Percentiles rank a stretch among this genome's conserved stretches.
phyloP scores from a whole-genome alignment of 306 rosid genomes.

The Rosa persica region DNA sequence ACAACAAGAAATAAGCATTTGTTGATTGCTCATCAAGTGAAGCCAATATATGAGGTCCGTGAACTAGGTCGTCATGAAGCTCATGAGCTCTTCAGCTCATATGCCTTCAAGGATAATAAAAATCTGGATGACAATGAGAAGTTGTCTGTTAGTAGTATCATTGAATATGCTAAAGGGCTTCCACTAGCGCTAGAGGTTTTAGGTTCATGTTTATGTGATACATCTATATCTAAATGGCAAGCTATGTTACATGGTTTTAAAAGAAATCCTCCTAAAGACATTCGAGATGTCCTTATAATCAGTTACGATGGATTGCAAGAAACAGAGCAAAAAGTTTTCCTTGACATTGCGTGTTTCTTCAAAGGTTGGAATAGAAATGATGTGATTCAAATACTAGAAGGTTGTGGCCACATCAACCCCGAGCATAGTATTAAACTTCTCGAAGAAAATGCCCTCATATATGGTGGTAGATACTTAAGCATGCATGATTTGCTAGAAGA shows the following conservation, averaged over 20 bases:
- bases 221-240: constrained; percentile 31
- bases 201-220: constrained; percentile 32
- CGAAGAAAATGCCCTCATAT: constrained; percentile 6
- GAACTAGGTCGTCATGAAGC: neutral
- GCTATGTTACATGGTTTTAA: constrained; percentile 30
- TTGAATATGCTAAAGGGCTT: neutral
- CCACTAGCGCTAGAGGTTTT: constrained; percentile 45
- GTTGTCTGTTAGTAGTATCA: neutral
- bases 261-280: constrained; percentile 32
- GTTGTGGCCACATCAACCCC: constrained; percentile 16
- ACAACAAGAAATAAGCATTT: constrained; percentile 12
- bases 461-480: neutral
- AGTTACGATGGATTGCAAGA: constrained; percentile 37
- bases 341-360: neutral
- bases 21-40: neutral
- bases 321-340: constrained; percentile 22
- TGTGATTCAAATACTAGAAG: neutral
- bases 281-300: constrained; percentile 32
- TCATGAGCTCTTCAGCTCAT: neutral
- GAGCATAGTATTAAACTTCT: neutral
- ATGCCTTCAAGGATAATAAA: neutral
- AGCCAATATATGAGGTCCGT: neutral
- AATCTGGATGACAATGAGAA: neutral
- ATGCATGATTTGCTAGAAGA: constrained; percentile 52
- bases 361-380: neutral